Base-by-base conservation (phyloP, 2,329 filamentous ascomycete species). In the Botrytis fragariae region DNA sequence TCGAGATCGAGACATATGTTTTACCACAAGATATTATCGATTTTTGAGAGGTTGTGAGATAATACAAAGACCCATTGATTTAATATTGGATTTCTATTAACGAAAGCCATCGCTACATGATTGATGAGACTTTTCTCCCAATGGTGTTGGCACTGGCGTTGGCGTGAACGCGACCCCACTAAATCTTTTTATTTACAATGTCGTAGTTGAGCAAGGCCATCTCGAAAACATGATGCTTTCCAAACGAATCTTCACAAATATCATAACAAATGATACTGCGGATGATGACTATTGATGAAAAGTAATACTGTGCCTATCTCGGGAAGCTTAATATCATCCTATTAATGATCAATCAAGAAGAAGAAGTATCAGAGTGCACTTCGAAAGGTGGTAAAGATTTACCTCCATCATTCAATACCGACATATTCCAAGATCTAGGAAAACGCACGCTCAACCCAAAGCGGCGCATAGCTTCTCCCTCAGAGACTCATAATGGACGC, bases 401-500 rank as follows among this genome's bases (percentile, higher is more conserved):
- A 48, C 44, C 20, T 18, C 44, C 29, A 48, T 37, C 44, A 4
- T 65, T 65, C 63, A 35, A 48, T 4, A n/a, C 42, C 42, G 20
- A 57, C n/a, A 65, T 3, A 48, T 20, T 37, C 42, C 32, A 45
- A 35, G 1, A 45, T n/a, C 35, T 9, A 64, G 42, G 32, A 14
- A 45, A 48, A 25, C 62, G 10, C 18, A 42, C 42, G 4, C 62
- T 35, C 42, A 65, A 20, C 29, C 9, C 42, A 35, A 65, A 25
- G n/a, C 29, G 8, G 29, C 2, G 8, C n/a, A 35, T 29, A 25
- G 16, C 2, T 29, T 45, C 32, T n/a, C 51, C 20, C 39, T 25
- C 42, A 44, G 18, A 59, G 32, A 10, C 54, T 57, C 25, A 76
- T 16, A 51, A 91, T 91, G 89, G 90, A 92, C 76, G 88, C 85